Evolutionary conservation across 108 stramenopile species (phyloP), one percentile per base, ranked within the genome.

Genomic region (Skeletonema grethae): DNA sequence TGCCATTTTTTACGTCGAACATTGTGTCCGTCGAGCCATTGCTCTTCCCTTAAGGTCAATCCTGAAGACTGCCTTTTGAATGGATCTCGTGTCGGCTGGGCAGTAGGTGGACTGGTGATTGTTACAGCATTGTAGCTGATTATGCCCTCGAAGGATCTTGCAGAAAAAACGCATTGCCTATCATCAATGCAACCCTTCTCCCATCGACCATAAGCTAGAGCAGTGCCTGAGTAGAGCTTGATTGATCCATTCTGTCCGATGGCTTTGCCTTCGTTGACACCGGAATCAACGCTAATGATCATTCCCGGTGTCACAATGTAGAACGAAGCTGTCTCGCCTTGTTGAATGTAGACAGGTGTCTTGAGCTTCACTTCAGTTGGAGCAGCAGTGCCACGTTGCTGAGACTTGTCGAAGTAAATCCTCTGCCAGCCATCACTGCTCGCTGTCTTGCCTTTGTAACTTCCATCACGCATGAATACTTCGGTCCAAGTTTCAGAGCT

Each of bases 11-110:
- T 0, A 16, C 59, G 59, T 61, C 59, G 59, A n/a, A 16, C 1
- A 38, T 61, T 61, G 18, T 61, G 59, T 16, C 30, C 36, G 6
- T 31, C 59, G 6, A 61, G 31, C 59, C 59, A 61, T 38, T 61
- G 35, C 3, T 38, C 16, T 34, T 61, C 59, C 18, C 59, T 24
- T 0, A 38, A 18, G 2, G 59, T 38, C 59, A 61, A 38, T 15
- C 59, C 59, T 20, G 48, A 22, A 20, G 2, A 6, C 1, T 7
- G 4, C 48, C 22, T 50, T 22, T 50, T 22, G 48, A 20, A 20
- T 2, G 48, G 48, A 7, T 50, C 20, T 0, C 6, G 2, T 50
- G 48, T 50, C 7, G 48, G 48, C 7, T 3, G 20, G 20, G 7
- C 2, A 5, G 48, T 50, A 7, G 48, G 48, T 20, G 16, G 13